Evolutionary conservation across 192 early-diverging fungal species (phyloP).

Genomic region (Coemansia guatemalensis): DNA sequence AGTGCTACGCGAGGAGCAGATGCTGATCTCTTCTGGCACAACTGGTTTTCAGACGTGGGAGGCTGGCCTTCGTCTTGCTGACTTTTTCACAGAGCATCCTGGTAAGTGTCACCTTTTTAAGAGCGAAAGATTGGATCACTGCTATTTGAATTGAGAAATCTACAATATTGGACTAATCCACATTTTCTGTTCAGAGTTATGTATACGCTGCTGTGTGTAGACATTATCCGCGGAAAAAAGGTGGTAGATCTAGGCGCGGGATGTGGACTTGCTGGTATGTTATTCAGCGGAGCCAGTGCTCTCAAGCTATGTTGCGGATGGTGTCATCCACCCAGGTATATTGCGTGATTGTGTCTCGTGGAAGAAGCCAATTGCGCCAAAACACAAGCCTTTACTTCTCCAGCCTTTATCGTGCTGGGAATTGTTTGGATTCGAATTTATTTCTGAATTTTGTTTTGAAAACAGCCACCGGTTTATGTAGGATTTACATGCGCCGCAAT

Average conservation of each 20-base stretch:
- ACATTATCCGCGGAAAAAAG: slow-evolving; percentile 40
- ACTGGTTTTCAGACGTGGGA: slow-evolving; percentile 68
- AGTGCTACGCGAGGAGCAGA: slow-evolving; percentile 56
- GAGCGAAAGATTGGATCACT: not conserved
- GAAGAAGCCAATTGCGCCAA: not conserved
- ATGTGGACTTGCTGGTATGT: slow-evolving; percentile 47
- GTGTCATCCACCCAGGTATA: not conserved
- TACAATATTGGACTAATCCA: not conserved
- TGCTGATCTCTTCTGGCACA: slow-evolving; percentile 59
- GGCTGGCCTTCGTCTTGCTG: slow-evolving; percentile 56
- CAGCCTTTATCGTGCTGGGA: not conserved
- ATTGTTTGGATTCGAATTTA: not conserved
- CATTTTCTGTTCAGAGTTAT: not conserved
- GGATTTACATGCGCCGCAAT: slow-evolving; percentile 49
- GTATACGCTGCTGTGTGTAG: slow-evolving; percentile 14
- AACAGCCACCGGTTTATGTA: slow-evolving; percentile 12
- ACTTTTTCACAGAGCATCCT: slow-evolving; percentile 54
- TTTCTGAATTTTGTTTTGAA: not conserved
- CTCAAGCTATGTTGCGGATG: not conserved
- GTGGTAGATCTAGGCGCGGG: slow-evolving; percentile 52
- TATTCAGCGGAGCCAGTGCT: not conserved
- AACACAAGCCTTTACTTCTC: not conserved
- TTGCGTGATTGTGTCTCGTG: not conserved
- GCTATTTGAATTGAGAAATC: not conserved
- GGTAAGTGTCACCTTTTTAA: slow-evolving; percentile 15